These are phyloP conservation scores for Epithemia pelagica DNA, from an alignment of 108 stramenopile genomes.

Conservation along the genomic window DNA sequence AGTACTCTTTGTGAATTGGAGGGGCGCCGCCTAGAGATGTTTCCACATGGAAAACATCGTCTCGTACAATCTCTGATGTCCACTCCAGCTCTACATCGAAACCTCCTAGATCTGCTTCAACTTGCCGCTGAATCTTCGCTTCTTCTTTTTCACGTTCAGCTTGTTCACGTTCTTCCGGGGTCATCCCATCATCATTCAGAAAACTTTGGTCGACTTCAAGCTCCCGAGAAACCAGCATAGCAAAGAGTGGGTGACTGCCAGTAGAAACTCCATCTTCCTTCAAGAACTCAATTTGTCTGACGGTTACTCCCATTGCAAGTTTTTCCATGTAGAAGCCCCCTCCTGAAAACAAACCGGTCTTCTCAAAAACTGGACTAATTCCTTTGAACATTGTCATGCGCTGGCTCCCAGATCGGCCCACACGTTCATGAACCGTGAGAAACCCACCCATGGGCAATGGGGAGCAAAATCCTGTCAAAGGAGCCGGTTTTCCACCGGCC, in stretches of 20 bases:
- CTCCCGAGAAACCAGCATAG: conserved; percentile 69
- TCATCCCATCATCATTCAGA: conserved; percentile 72
- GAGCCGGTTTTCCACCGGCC: conserved; percentile 58
- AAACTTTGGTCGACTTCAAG: conserved; percentile 61
- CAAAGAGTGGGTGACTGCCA: conserved; percentile 61
- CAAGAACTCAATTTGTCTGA: conserved; percentile 68
- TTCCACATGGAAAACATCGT: conserved; percentile 75
- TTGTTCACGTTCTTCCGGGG: conserved; percentile 62
- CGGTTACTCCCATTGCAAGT: conserved; percentile 68
- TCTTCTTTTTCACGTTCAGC: conserved; percentile 72
- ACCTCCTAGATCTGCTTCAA: conserved; percentile 85
- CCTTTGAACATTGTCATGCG: conserved; percentile 67
- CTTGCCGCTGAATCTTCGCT: conserved; percentile 68
- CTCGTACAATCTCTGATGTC: conserved; percentile 84
- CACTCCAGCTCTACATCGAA: conserved; percentile 88
- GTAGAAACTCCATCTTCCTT: conserved; percentile 58
- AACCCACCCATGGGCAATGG: conserved; percentile 32
- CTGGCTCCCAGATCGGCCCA: conserved; percentile 82
- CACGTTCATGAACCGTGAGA: conserved; percentile 79
- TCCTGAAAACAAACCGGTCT: conserved; percentile 66
- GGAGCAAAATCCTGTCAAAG: conserved; percentile 69
- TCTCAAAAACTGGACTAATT: conserved; percentile 8
- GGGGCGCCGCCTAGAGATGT: conserved; percentile 64
- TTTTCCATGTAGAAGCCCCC: conserved; percentile 70
- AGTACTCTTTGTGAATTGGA: conserved; percentile 46